A percentile compares a stretch with the other conserved stretches of the same genome.
Conservation (phyloP, 1,139 yeast genomes). For the Hansenula sp. region DNA sequence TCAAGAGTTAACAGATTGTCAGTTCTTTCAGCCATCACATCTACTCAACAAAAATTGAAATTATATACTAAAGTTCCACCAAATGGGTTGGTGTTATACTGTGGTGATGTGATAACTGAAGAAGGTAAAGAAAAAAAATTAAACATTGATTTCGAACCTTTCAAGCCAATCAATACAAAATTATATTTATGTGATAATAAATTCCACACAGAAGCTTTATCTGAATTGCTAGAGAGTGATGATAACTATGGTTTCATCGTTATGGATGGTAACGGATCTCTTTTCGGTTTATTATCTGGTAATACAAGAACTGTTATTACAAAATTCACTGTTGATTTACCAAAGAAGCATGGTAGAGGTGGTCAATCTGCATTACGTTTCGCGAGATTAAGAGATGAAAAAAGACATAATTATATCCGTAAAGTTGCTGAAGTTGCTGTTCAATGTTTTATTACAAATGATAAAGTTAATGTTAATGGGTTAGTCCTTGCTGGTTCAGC, state of each 20-base stretch:
- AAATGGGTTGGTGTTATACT: slow-evolving; percentile 91
- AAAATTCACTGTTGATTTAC: slow-evolving; percentile 94
- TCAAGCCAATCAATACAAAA: slow-evolving; percentile 96
- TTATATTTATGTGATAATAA: slow-evolving; percentile 95
- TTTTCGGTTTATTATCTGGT: slow-evolving; percentile 95
- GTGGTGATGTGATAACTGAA: slow-evolving; percentile 96
- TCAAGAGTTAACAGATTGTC: slow-evolving; percentile 95
- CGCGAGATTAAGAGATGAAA: slow-evolving; percentile 97
- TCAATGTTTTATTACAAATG: slow-evolving; percentile 88
- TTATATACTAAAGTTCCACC: slow-evolving; percentile 85
- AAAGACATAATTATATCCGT: slow-evolving; percentile 96
- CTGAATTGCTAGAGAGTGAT: slow-evolving; percentile 91
- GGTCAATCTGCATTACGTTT: slow-evolving; percentile 99
- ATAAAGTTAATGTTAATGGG: slow-evolving; percentile 91
- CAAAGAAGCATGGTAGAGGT: slow-evolving; percentile 99
- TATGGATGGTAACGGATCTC: slow-evolving; percentile 99
- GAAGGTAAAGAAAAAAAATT: slow-evolving; percentile 97
- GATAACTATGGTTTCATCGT: slow-evolving; percentile 95
- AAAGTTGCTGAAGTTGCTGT: slow-evolving; percentile 98
- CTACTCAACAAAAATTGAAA: slow-evolving; percentile 94
- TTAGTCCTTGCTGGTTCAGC: slow-evolving; percentile 97
- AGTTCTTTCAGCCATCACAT: slow-evolving; percentile 92
- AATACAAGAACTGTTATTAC: slow-evolving; percentile 94
- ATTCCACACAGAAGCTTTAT: slow-evolving; percentile 94
- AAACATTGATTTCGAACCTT: slow-evolving; percentile 93